Evolutionary conservation across 306 rosid species (phyloP), one percentile per base, ranked within the genome.

Genomic region (Prunus mongolica): DNA sequence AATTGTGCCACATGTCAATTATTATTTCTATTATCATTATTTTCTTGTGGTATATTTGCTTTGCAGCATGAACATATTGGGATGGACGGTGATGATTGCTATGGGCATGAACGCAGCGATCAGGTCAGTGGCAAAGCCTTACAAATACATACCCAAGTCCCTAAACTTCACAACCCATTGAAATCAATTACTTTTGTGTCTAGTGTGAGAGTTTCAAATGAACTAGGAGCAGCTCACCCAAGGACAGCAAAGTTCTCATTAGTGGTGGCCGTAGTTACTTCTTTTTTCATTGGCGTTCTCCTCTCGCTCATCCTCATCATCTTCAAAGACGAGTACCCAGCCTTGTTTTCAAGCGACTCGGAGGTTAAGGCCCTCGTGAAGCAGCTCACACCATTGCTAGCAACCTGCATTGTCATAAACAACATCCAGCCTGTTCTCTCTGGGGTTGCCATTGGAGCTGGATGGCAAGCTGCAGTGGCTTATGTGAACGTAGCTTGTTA

Each of bases 151-250:
- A 69, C 9, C 62, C 1, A 28, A 18, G 20, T 45, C 19, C 3
- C 6, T 24, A 3, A 61, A 24, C 32, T 34, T 54, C 55, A 74
- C 3, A 44, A 58, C 6, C 4, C 2, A 32, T 20, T 62, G 34
- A 49, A 62, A 52, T 50, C 16, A 0, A n/a, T 50, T 12, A 22
- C 58, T 66, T 32, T 2, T 38, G 44, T 38, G 44, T 52, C 84
- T 87, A 93, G 98, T 54, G 98, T 93, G 82, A 84, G 98, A 64
- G 93, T 93, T 24, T 93, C 98, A 8, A 93, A 93, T 69, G 98
- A 93, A 82, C 61, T 93, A n/a, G 98, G 98, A 0, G 98, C 93
- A 68, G 78, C 70, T 30, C 98, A 91, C 58, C 97, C 98, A 51
- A 90, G 97, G 86, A 79, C 94, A 4, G 98, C 97, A 12, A 90